Base-by-base conservation (phyloP, 352 stramenopile species). In the Globisporangium heterothallicum region DNA sequence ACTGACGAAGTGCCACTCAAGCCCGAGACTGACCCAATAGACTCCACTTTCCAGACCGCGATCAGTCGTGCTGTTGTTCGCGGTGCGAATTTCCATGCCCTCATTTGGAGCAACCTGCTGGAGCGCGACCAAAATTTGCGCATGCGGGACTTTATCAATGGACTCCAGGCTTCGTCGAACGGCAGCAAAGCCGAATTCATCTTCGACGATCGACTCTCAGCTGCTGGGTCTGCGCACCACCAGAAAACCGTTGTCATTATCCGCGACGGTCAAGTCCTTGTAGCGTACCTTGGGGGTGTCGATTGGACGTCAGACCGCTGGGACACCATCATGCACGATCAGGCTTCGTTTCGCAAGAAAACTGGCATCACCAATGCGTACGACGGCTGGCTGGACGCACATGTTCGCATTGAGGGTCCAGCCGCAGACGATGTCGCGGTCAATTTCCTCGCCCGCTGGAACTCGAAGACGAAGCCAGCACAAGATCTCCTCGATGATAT, bases 71-170 rank as follows among this genome's bases (percentile, higher is more conserved):
- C 72, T 0, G 56, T 76, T 14, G 48, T 61, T 13, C 66, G 64
- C 13, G 60, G 69, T 0, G 66, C 70, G 3, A 63, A 73, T 21
- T 71, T 79, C 43, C 64, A 76, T 34, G 68, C 77, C 46, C 68
- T 90, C 26, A 62, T 78, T 6, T 90, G 74, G 79, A 70, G 62
- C 32, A 92, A 88, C 36, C 19, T 85, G 19, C 68, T 80, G 12
- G 72, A 89, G 64, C 18, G 57, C 74, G 49, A 68, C 0, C 66
- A 82, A 47, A 89, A 86, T 42, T 49, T 84, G 34, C 62, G 68
- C 12, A 64, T 86, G 36, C 75, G 72, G 14, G 64, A 86, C 42
- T 62, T 70, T 19, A 62, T 84, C 48, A 89, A 87, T 46, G 42
- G 60, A 21, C 41, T 78, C 43, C 43, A 46, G 22, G 42, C 58